These are phyloP conservation scores for Monosporascus cannonballus DNA, from an alignment of 2,329 filamentous ascomycete species.

Conservation along the genomic window DNA sequence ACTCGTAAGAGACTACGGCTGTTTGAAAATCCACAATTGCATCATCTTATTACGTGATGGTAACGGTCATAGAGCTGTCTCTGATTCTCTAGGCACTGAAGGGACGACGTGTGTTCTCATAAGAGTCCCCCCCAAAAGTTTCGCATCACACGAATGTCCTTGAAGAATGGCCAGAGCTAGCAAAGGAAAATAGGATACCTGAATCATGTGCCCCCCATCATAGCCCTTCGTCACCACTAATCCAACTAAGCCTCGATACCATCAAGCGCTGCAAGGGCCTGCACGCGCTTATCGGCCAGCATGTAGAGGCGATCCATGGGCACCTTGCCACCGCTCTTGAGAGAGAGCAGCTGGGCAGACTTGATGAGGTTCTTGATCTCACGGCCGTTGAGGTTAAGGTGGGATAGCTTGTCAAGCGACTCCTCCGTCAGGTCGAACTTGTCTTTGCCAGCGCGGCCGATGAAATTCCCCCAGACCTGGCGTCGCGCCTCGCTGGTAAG, in stretches of 20 bases:
- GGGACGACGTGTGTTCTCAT: no score
- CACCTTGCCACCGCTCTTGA: constrained; percentile 24
- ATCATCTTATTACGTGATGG: no score
- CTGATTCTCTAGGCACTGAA: no score
- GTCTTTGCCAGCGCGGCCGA: constrained; percentile 22
- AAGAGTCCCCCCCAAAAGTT: no score
- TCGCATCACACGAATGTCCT: no score
- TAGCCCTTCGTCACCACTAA: no score
- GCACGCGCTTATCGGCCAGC: constrained; percentile 26
- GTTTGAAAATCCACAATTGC: no score
- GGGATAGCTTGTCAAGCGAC: constrained; percentile 30
- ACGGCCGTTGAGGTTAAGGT: constrained; percentile 39
- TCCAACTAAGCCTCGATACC: background rate
- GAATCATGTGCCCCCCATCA: no score
- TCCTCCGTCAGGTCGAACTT: constrained; percentile 25
- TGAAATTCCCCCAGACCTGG: constrained; percentile 31
- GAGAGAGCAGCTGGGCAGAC: constrained; percentile 28
- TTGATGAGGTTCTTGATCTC: constrained; percentile 47
- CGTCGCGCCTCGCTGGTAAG: constrained; percentile 21
- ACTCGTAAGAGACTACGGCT: no score
- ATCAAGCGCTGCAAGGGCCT: constrained; percentile 9
- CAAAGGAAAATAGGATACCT: no score
- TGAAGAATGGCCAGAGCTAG: no score
- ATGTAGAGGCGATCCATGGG: constrained; percentile 23
- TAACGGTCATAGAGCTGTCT: no score